These are phyloP conservation scores for Tulasnella sp. DNA, from an alignment of 768 basidiomycete species.

Conservation along the genomic window DNA sequence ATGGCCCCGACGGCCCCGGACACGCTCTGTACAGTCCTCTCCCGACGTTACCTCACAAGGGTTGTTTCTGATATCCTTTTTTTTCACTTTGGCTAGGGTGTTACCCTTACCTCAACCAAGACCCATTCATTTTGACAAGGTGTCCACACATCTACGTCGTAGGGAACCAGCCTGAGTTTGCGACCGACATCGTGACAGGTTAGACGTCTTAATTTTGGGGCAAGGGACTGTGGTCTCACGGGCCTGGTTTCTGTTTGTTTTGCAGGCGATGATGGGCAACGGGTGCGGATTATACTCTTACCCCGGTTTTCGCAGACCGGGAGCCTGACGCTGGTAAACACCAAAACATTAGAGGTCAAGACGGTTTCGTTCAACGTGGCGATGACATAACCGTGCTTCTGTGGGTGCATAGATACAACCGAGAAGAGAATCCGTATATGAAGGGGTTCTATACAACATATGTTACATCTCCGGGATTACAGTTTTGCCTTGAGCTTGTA, in stretches of 20 bases:
- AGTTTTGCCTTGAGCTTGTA: slow-evolving; percentile 4
- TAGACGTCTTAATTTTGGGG: slow-evolving; percentile 21
- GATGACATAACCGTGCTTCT: neutral
- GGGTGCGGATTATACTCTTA: slow-evolving; percentile 57
- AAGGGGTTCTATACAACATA: neutral
- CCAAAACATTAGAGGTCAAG: slow-evolving; percentile 58
- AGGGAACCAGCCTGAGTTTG: slow-evolving; percentile 81
- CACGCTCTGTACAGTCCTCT: slow-evolving; percentile 48
- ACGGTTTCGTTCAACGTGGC: slow-evolving; percentile 19
- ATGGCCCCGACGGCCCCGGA: slow-evolving; percentile 98
- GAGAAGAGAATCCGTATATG: neutral
- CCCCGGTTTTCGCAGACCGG: slow-evolving; percentile 75
- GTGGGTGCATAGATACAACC: neutral
- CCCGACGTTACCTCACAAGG: neutral
- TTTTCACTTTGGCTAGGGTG: slow-evolving; percentile 43
- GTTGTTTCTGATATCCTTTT: neutral
- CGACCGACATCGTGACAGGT: slow-evolving; percentile 50
- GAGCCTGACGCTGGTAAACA: slow-evolving; percentile 62
- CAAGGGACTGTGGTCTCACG: neutral
- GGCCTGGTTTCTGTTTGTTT: neutral
- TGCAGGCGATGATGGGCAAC: slow-evolving; percentile 21
- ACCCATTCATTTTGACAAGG: slow-evolving; percentile 80
- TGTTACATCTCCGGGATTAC: neutral
- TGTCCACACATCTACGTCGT: slow-evolving; percentile 85
- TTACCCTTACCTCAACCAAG: slow-evolving; percentile 75